A percentile compares a stretch with the other conserved stretches of the same genome.
These are phyloP conservation scores for Medicago ruthenica DNA, from an alignment of 306 rosid species.

Conservation along the genomic window DNA sequence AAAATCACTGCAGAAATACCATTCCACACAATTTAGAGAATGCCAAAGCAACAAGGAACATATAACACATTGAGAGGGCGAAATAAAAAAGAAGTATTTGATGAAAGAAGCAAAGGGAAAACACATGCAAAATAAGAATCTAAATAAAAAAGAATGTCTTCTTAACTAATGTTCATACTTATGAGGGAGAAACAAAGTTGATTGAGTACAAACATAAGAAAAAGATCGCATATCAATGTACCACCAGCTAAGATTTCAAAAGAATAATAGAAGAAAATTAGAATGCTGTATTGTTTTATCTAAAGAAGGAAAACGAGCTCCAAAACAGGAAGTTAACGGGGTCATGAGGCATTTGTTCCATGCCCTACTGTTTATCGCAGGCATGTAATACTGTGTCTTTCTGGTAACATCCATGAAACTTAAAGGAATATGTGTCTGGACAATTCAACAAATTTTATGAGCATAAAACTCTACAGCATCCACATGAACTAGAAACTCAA, in stretches of 20 bases:
- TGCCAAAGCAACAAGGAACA: conserved; percentile 29
- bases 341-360: neutral
- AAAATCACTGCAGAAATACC: neutral
- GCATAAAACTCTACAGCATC: neutral
- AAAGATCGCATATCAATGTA: neutral
- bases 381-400: neutral
- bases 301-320: conserved; percentile 2
- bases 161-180: neutral
- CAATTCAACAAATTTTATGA: neutral
- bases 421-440: conserved; percentile 6
- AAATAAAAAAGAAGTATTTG: conserved; percentile 23
- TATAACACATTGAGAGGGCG: conserved; percentile 27
- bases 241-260: neutral
- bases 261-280: conserved; percentile 17
- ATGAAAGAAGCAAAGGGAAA: conserved; percentile 11
- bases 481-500: conserved; percentile 10
- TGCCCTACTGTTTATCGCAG: neutral
- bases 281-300: conserved; percentile 10
- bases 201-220: conserved; percentile 4
- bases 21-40: conserved; percentile 19
- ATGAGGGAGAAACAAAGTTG: conserved; percentile 6
- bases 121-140: neutral
- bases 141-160: neutral
- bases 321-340: conserved; percentile 1
- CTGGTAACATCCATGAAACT: conserved; percentile 19